These are phyloP conservation scores for Dipodascus albidus DNA, from an alignment of 805 yeast species.

Conservation along the genomic window DNA sequence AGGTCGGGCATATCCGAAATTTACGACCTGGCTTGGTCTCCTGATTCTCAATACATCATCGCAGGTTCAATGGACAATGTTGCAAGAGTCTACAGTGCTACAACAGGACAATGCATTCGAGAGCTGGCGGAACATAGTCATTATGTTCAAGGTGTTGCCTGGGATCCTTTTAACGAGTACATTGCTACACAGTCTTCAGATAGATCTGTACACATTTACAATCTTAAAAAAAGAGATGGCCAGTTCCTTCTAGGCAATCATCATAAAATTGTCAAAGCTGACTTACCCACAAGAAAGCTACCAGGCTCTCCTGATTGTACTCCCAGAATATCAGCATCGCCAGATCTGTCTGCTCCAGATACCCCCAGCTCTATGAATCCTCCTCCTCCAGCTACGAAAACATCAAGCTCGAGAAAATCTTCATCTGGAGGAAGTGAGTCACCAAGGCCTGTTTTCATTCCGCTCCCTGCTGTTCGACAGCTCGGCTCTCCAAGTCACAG, in stretches of 20 bases:
- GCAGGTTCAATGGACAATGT: slow-evolving; percentile 89
- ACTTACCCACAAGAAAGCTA: slow-evolving; percentile 33
- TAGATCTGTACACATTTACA: slow-evolving; percentile 64
- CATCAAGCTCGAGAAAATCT: slow-evolving; percentile 30
- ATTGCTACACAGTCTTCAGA: slow-evolving; percentile 88
- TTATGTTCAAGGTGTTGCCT: slow-evolving; percentile 89
- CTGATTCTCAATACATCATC: slow-evolving; percentile 62
- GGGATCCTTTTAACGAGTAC: slow-evolving; percentile 81
- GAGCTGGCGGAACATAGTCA: slow-evolving; percentile 69
- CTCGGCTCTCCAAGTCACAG: slow-evolving; percentile 27
- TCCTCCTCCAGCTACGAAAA: slow-evolving; percentile 20
- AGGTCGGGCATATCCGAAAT: slow-evolving; percentile 62
- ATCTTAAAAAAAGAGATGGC: slow-evolving; percentile 27
- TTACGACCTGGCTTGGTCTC: slow-evolving; percentile 90
- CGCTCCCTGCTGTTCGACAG: slow-evolving; percentile 37
- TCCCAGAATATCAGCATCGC: slow-evolving; percentile 9
- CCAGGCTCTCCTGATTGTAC: not conserved
- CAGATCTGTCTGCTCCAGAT: slow-evolving; percentile 15
- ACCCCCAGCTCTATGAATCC: slow-evolving; percentile 24
- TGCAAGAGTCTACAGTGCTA: slow-evolving; percentile 53
- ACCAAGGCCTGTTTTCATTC: slow-evolving; percentile 25
- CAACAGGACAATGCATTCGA: slow-evolving; percentile 43
- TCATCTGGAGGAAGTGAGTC: slow-evolving; percentile 31
- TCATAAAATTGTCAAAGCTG: slow-evolving; percentile 44
- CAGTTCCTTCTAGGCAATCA: slow-evolving; percentile 29